These are phyloP conservation scores for Durotheca rogersii DNA, from an alignment of 495 filamentous ascomycete genomes.

Conservation along the genomic window DNA sequence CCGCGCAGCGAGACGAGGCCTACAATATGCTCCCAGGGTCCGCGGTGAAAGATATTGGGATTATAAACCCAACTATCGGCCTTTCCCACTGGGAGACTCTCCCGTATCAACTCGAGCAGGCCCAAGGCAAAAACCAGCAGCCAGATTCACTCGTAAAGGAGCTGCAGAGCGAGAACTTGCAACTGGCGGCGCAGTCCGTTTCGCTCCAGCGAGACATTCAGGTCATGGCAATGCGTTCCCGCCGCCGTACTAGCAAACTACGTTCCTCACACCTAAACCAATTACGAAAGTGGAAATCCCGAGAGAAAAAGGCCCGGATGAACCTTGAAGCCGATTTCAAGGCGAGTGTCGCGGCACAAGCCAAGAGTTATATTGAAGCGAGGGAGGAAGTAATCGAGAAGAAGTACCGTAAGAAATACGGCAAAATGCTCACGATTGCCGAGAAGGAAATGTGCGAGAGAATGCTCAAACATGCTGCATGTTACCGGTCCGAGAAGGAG, in stretches of 20 bases:
- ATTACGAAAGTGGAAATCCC: neutral
- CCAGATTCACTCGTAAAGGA: neutral
- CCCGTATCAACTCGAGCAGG: neutral
- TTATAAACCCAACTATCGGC: no score
- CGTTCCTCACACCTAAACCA: neutral
- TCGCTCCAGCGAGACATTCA: no score
- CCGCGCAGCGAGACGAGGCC: neutral
- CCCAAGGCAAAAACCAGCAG: neutral
- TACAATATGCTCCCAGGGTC: neutral
- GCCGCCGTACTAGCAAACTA: neutral
- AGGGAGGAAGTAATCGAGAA: neutral
- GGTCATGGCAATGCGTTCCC: neutral
- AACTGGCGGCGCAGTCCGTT: neutral
- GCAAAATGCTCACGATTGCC: neutral
- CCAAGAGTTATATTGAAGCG: neutral
- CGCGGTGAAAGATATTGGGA: no score
- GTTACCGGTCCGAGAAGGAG: neutral
- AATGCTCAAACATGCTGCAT: neutral
- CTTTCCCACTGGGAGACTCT: neutral
- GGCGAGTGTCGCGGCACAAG: neutral
- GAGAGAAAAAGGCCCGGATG: neutral
- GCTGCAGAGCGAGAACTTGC: neutral
- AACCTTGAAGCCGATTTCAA: neutral
- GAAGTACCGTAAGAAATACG: neutral
- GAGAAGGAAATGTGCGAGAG: neutral